A percentile compares a stretch with the other conserved stretches of the same genome.
Conservation (phyloP, 139 green algal genomes). For the Pleodorina starrii region DNA sequence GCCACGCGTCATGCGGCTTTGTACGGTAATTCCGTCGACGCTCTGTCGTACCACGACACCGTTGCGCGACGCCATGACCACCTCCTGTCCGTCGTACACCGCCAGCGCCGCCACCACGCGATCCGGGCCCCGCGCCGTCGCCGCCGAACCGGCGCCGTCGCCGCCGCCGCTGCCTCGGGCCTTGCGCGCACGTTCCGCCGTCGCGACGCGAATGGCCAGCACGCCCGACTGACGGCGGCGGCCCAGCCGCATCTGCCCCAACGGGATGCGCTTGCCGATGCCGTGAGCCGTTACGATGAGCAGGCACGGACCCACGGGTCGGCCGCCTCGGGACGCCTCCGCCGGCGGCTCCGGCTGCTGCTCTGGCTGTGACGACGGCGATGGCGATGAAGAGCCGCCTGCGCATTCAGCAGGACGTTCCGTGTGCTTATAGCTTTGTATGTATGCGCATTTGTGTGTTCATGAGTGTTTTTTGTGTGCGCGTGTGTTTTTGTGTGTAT, state of each 20-base stretch:
- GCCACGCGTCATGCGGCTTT: background rate
- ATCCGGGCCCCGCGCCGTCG: background rate
- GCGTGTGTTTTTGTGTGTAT: too few species aligned
- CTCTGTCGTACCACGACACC: slow-evolving; percentile 22
- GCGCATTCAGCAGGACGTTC: too few species aligned
- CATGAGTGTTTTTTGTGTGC: too few species aligned
- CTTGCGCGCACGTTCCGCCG: background rate
- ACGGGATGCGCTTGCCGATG: slow-evolving; percentile 66
- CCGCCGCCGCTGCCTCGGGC: background rate
- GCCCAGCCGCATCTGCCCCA: slow-evolving; percentile 57
- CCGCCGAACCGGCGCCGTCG: background rate
- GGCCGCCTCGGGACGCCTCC: background rate
- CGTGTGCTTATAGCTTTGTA: too few species aligned
- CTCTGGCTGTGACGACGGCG: background rate
- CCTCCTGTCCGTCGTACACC: slow-evolving; percentile 43
- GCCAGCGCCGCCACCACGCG: slow-evolving; percentile 1
- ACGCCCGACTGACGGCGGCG: slow-evolving; percentile 50
- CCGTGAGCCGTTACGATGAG: slow-evolving; percentile 63
- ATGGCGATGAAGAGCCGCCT: too few species aligned
- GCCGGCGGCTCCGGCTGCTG: background rate
- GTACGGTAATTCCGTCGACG: background rate
- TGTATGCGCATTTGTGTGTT: background rate
- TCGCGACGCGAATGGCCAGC: background rate
- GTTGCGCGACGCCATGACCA: slow-evolving; percentile 1
- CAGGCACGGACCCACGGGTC: slow-evolving; percentile 53